Base-by-base conservation (phyloP, 2,329 filamentous ascomycete genomes). In the Clonostachys sp. region DNA sequence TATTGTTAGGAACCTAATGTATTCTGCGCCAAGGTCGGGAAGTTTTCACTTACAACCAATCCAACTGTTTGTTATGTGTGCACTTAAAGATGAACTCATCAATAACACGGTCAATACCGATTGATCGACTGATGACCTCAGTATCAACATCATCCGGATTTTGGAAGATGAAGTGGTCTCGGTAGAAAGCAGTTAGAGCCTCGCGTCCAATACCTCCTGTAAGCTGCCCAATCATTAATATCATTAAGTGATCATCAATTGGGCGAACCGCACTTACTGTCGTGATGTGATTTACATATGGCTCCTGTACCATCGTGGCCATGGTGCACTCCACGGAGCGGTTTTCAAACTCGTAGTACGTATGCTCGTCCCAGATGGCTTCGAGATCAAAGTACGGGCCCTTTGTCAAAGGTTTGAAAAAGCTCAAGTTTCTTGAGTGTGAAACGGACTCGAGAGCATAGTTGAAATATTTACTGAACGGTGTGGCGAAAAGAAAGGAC, bases 251-350 rank as follows among this genome's bases (percentile, higher is more conserved):
- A 40, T n/a, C n/a, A 6, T 17, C 42, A 8, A 41, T 12, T n/a
- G 38, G 5, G 18, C 0, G 1, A 10, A 13, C 7, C 1, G 3
- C 16, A 55, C 75, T 70, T 57, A 83, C 73, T 0, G 86, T 89
- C 0, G 86, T 84, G 3, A 90, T 72, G 58, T 91, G 85, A 58
- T 91, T 91, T 2, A 91, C 87, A 57, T 91, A 90, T 2, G 87
- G 87, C 61, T 89, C 81, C 43, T 83, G 74, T 2, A 90, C 86
- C 87, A 91, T 91, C 0, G 87, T 91, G n/a, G 73, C 74, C 87
- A 91, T 91, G 0, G 87, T 91, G 53, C 81, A 78, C 50, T 79
- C 80, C 1, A 88, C 84, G 9, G 78, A 78, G 16, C 84, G 75
- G 48, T 81, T 78, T 3, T 64, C 80, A 59, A 91, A 90, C 58